Evolutionary conservation across 2,329 filamentous ascomycete species (phyloP), one percentile per base, ranked within the genome.

Genomic region (Verruconis gallopava): DNA sequence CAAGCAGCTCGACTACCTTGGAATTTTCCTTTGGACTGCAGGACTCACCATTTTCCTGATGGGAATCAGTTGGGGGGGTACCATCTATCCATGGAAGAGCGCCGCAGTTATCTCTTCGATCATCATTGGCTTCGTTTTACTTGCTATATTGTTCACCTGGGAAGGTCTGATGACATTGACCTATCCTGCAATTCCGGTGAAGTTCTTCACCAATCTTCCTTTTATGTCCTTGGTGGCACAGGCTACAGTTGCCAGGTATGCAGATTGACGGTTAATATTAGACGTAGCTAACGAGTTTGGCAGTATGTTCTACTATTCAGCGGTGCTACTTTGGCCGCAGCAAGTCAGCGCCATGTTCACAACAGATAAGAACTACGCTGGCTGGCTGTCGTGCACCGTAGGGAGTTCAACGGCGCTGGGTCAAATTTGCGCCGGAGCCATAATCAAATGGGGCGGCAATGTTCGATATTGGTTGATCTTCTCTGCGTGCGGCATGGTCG

Each of bases 41-140:
- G 25, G 25, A 3, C 59, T 68, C 2, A 62, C 61, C 4, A 53
- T 69, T 0, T 61, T 69, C 42, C 53, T 69, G 5, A 63, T 69
- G 46, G 66, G 66, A 4, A 54, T 70, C 42, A 65, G 62, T 20
- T 68, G 63, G 53, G 65, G 64, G 17, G 64, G 64, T 3, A 49
- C 30, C 5, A 28, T 6, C 17, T 45, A 45, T 21, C 43, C 43
- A 21, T 45, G 43, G 43, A 45, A 37, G 21, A 11, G 5, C 17
- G 42, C 42, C n/a, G 9, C 9, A 15, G 43, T 45, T n/a, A 37
- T 45, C 19, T 11, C 15, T 6, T 35, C 17, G 5, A 44, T 45
- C 20, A 50, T 66, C 19, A 50, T 64, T n/a, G 65, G 65, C 18
- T 49, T 60, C 25, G 48, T 53, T 9, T 50, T 56, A 4, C 47